Conservation (phyloP, 257 asterid genomes). For the Ilex asprella region DNA sequence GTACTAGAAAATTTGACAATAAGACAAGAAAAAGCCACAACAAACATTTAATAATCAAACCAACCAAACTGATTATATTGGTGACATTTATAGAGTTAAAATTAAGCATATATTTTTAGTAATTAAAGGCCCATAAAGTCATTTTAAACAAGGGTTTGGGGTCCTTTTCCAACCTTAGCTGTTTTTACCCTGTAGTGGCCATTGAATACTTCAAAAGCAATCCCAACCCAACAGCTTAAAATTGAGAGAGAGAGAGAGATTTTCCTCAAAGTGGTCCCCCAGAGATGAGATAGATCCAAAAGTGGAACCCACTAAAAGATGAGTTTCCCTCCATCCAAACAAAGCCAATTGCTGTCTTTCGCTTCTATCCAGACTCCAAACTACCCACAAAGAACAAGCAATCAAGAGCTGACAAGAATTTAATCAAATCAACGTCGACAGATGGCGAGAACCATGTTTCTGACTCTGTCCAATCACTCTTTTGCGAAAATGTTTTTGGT, state of each 20-base stretch:
- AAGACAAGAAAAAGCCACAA: too few relatives aligned
- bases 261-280: not conserved
- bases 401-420: not conserved
- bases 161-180: not conserved
- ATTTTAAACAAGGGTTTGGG: not conserved
- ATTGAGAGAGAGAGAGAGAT: not conserved
- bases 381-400: not conserved
- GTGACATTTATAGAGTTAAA: too few relatives aligned
- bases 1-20: too few relatives aligned
- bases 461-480: conserved; percentile 14
- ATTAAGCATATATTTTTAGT: too few relatives aligned
- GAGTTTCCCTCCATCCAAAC: not conserved
- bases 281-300: not conserved
- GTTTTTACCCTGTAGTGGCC: not conserved
- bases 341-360: not conserved
- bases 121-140: not conserved
- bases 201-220: not conserved
- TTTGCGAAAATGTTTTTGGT: conserved; percentile 7
- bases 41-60: too few relatives aligned
- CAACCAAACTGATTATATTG: too few relatives aligned
- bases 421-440: conserved; percentile 6
- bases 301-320: not conserved
- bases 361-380: not conserved
- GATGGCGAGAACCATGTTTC: conserved; percentile 1
- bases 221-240: not conserved